Base-by-base conservation (phyloP, 257 asterid species). In the Gentiana dahurica region DNA sequence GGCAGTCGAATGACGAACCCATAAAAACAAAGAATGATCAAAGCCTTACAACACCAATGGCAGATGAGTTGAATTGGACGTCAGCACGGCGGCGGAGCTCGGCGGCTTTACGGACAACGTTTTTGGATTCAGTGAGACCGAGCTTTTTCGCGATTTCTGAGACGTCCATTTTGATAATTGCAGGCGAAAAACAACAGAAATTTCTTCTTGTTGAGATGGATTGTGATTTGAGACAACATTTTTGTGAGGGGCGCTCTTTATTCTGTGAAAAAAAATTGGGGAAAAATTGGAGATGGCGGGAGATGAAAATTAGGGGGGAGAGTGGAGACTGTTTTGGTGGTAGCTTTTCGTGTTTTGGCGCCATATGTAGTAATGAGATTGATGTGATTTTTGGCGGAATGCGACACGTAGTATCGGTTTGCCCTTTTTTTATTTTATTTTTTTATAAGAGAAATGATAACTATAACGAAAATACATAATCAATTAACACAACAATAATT, bases 21-120 rank as follows among this genome's bases (percentile, higher is more conserved):
- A 12, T 12, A 53, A 1, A 54, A 8, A 12, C 12, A n/a, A 3
- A 4, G 8, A 32, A 51, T 5, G 3, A 24, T 41, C 6, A 36
- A 13, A 71, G 12, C 60, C 92, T 32, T 78, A 90, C 98, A 7
- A 92, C 84, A 45, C 98, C 94, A 56, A 88, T 88, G 44, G 77
- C 51, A 56, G 98, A 92, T 34, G 97, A 88, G 51, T 92, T 78
- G 62, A 92, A 92, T 57, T 88, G 95, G 53, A 86, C 70, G 54
- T 92, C 98, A 50, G 95, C 97, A 13, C 63, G 90, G 51, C 98
- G 94, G 59, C 98, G 95, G 66, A 91, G 88, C 76, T 91, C 98
- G 47, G 95, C 91, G 6, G 98, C 97, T 72, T 79, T 82, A 12
- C 90, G 89, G 47, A 78, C 63, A 37, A 91, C 71, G 12, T 49